phyloP scores from a whole-genome alignment of 2,329 filamentous ascomycete genomes.

The Trichoderma koningii region DNA sequence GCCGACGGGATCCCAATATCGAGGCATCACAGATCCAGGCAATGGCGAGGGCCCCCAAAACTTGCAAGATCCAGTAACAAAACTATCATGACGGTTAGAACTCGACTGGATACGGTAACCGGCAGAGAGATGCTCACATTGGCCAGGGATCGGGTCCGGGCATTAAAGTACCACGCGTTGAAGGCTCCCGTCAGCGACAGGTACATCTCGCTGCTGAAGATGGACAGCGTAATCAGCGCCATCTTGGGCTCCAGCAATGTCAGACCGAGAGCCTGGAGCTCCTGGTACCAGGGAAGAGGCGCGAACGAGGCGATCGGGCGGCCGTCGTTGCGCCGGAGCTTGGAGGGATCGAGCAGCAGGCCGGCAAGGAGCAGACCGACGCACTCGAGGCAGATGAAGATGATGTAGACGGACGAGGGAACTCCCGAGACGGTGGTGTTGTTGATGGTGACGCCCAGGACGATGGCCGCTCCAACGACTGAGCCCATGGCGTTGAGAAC shows the following conservation, averaged over 20 bases:
- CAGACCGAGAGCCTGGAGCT: constrained; percentile 25
- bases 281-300: constrained; percentile 24
- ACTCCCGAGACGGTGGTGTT: constrained; percentile 26
- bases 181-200: constrained; percentile 24
- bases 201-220: constrained; percentile 27
- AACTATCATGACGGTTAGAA: constrained; percentile 9
- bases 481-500: constrained; percentile 91
- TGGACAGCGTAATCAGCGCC: constrained; percentile 26
- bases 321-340: constrained; percentile 26
- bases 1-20: constrained; percentile 15
- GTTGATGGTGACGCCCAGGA: constrained; percentile 21
- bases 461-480: constrained; percentile 65
- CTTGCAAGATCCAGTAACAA: constrained; percentile 26
- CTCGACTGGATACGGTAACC: accelerated
- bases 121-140: background rate
- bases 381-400: constrained; percentile 26
- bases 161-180: constrained; percentile 24
- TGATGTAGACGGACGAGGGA: constrained; percentile 25
- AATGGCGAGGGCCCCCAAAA: constrained; percentile 25
- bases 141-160: constrained; percentile 23
- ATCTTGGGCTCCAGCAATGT: constrained; percentile 25
- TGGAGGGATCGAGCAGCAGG: constrained; percentile 20
- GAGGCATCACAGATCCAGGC: constrained; percentile 22
- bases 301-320: constrained; percentile 25
- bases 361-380: constrained; percentile 15